Conservation (phyloP, 2,329 filamentous ascomycete species). For the Lachnellula subtilissima region DNA sequence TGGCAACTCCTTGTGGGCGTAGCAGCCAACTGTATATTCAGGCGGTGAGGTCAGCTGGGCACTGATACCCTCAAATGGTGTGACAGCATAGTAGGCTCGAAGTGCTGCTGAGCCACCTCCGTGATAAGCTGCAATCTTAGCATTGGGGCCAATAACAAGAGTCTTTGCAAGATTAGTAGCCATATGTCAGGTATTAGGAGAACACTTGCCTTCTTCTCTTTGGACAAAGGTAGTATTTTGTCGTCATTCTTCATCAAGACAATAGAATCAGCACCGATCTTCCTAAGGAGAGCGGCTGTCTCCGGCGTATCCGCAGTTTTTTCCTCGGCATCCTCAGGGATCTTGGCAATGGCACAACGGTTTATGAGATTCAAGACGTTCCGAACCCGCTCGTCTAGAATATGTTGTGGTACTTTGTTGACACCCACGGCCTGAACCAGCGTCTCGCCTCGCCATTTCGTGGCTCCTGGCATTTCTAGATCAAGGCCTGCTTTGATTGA, state of each 20-base stretch:
- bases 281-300: slow-evolving; percentile 44
- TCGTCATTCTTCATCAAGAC: slow-evolving; percentile 62
- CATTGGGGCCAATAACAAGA: slow-evolving; percentile 53
- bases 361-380: slow-evolving; percentile 26
- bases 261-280: slow-evolving; percentile 55
- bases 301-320: slow-evolving; percentile 29
- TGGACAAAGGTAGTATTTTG: slow-evolving; percentile 50
- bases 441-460: slow-evolving; percentile 25
- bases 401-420: slow-evolving; percentile 21
- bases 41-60: slow-evolving; percentile 43
- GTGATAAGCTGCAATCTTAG: slow-evolving; percentile 48
- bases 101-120: slow-evolving; percentile 32
- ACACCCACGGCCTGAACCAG: slow-evolving; percentile 22
- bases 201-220: slow-evolving; percentile 48
- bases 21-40: slow-evolving; percentile 54
- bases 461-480: slow-evolving; percentile 56
- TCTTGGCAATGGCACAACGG: slow-evolving; percentile 33
- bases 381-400: slow-evolving; percentile 26
- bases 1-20: slow-evolving; percentile 61
- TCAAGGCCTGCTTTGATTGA: slow-evolving; percentile 49
- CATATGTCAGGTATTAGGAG: not conserved
- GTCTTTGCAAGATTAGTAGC: slow-evolving; percentile 33
- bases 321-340: slow-evolving; percentile 25
- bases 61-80: slow-evolving; percentile 66
- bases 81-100: slow-evolving; percentile 48